Percentiles rank a stretch among this genome's conserved stretches.
Conservation (phyloP, 495 filamentous ascomycete species). For the Penicillium verhagenii region DNA sequence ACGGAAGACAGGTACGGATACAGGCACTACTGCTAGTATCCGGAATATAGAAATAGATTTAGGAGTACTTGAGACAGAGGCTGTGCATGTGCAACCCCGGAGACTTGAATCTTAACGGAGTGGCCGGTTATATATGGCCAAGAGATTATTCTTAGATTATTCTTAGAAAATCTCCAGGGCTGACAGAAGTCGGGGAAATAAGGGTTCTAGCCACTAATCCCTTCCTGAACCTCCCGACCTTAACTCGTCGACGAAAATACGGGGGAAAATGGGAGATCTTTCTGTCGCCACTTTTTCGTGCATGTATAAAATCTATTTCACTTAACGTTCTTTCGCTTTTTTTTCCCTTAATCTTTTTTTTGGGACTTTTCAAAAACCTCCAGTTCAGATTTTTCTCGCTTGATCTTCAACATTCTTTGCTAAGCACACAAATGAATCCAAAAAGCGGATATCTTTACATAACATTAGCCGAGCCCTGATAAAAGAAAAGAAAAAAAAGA, state of each 20-base stretch:
- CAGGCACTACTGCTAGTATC: too few species aligned
- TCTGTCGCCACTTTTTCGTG: neutral
- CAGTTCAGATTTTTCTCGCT: neutral
- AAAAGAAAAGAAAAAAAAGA: neutral
- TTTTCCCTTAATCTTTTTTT: neutral
- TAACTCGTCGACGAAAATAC: conserved; percentile 4
- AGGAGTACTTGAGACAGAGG: neutral
- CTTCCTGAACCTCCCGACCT: conserved; percentile 40
- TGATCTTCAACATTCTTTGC: neutral
- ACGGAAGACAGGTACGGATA: too few species aligned
- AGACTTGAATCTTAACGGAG: neutral
- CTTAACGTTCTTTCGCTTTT: neutral
- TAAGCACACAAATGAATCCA: neutral
- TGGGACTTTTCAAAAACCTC: neutral
- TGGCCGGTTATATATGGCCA: neutral
- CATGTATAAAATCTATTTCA: neutral
- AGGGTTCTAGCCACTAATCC: conserved; percentile 25
- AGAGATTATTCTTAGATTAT: neutral
- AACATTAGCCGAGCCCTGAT: neutral
- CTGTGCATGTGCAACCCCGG: conserved; percentile 1
- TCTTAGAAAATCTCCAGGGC: conserved; percentile 30
- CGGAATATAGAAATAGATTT: neutral
- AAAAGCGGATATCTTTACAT: neutral
- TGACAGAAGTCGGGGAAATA: conserved; percentile 20
- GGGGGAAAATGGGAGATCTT: neutral